Conservation (phyloP, 2,329 filamentous ascomycete genomes). For the Juglanconis juglandina region DNA sequence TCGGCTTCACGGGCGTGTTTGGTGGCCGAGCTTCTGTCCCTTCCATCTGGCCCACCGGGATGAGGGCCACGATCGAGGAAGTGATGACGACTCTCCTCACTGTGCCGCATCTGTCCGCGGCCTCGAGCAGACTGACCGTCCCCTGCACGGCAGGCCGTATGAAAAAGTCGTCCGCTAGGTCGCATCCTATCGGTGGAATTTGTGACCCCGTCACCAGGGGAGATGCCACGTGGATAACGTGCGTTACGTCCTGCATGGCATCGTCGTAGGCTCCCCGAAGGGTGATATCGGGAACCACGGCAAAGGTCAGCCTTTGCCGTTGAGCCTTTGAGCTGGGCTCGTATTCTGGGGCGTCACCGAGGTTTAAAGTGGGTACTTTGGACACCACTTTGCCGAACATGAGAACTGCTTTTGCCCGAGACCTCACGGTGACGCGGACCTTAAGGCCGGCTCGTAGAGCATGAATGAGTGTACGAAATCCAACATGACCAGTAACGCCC, state of each 20-base stretch:
- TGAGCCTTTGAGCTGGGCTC: not conserved
- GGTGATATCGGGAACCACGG: slow-evolving; percentile 19
- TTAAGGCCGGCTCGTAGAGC: slow-evolving; percentile 16
- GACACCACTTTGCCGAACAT: not conserved
- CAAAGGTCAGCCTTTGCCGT: slow-evolving; percentile 7
- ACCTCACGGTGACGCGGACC: slow-evolving; percentile 19
- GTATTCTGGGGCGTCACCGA: not conserved
- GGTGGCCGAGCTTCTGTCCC: slow-evolving; percentile 11
- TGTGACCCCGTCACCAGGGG: slow-evolving; percentile 15
- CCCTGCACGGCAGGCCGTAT: slow-evolving; percentile 20
- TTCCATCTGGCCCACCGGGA: slow-evolving; percentile 20
- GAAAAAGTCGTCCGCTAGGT: slow-evolving; percentile 13
- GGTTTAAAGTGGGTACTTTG: not conserved
- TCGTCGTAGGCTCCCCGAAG: slow-evolving; percentile 15
- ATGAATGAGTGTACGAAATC: slow-evolving; percentile 16
- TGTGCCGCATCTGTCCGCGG: slow-evolving; percentile 13
- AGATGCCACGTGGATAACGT: slow-evolving; percentile 20
- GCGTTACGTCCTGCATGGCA: slow-evolving; percentile 15
- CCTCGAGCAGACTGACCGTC: slow-evolving; percentile 18
- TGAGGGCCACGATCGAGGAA: slow-evolving; percentile 30
- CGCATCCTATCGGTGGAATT: slow-evolving; percentile 1
- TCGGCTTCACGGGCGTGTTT: slow-evolving; percentile 1
- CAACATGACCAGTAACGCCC: slow-evolving; percentile 22
- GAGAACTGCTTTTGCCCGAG: slow-evolving; percentile 11
- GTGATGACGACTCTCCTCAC: slow-evolving; percentile 20